Evolutionary conservation across 2,329 filamentous ascomycete genomes (phyloP), one percentile per base, ranked within the genome.

Genomic region (Seiridium cupressi): DNA sequence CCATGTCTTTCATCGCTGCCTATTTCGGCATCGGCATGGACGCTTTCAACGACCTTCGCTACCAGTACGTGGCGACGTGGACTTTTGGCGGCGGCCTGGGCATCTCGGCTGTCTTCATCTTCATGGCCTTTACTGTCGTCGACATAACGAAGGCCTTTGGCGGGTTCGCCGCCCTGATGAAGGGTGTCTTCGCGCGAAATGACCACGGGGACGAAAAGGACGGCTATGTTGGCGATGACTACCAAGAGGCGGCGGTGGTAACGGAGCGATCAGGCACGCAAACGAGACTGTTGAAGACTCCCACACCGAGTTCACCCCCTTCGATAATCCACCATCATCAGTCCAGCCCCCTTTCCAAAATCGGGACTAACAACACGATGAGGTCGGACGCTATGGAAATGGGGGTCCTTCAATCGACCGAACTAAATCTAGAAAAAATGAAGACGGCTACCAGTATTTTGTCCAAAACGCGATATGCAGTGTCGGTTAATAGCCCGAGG

Each of bases 51-150:
- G 49, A 18, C 4, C 70, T 85, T 3, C 75, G 75, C 1, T 68
- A 84, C 2, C 69, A 72, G 0, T 86, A 81, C 62, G 84, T 86
- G 3, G 73, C 77, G 31, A 81, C 81, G 62, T 87, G 81, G 67
- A 79, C 84, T 44, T 85, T 78, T 53, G 74, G 75, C 11, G 74
- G 77, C n/a, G 75, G 76, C 3, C 68, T 77, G 4, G 75, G 69
- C 46, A 74, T 78, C 49, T 76, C 73, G 3, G 70, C 76, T 13
- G 71, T 74, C 5, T 69, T 78, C 1, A 68, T 78, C 48, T 63
- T 73, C 13, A 69, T 76, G 64, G 76, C 76, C 5, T 75, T 77
- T 58, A 70, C 73, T 0, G 72, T 76, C 5, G 65, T 66, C 13
- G 74, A 76, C 48, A 74, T 78, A 10, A 69, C 67, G 0, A 64